Conservation (phyloP, 176 grass and related monocot genomes). For the Musa troglodytarum region DNA sequence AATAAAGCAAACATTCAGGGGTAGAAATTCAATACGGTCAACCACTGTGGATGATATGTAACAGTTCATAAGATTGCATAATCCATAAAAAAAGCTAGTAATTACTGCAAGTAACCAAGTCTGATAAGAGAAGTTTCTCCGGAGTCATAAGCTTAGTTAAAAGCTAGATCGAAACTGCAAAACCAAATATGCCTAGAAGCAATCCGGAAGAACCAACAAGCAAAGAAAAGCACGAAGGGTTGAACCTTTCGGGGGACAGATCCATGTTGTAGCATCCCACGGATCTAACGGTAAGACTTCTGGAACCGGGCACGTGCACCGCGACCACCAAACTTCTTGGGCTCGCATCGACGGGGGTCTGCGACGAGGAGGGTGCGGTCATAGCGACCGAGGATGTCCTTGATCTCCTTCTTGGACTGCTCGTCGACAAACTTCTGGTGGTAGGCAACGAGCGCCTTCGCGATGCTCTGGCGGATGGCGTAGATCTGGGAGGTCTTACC, state of each 20-base stretch:
- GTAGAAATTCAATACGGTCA: too few relatives aligned
- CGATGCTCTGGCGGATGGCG: constrained; percentile 1
- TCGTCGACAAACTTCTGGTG: constrained; percentile 4
- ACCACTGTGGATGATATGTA: too few relatives aligned
- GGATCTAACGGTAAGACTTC: constrained; percentile 3
- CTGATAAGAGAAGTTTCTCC: too few relatives aligned
- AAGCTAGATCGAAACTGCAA: too few relatives aligned
- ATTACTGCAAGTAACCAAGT: too few relatives aligned
- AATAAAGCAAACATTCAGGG: too few relatives aligned
- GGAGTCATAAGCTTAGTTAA: too few relatives aligned
- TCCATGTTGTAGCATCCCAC: background rate
- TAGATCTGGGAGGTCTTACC: constrained; percentile 7
- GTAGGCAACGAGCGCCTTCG: constrained; percentile 1
- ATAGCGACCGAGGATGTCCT: background rate
- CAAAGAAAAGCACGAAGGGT: background rate
- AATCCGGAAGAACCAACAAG: background rate
- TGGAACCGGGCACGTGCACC: background rate
- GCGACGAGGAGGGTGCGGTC: background rate
- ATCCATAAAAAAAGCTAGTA: too few relatives aligned
- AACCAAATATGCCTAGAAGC: too few relatives aligned
- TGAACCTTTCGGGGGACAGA: background rate
- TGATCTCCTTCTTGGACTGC: constrained; percentile 2
- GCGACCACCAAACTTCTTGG: constrained; percentile 1
- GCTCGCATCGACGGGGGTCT: background rate
- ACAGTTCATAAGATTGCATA: too few relatives aligned